A percentile compares a stretch with the other conserved stretches of the same genome.
Evolutionary conservation across 2,329 filamentous ascomycete species (phyloP).

Genomic region (Triangularia setosa): DNA sequence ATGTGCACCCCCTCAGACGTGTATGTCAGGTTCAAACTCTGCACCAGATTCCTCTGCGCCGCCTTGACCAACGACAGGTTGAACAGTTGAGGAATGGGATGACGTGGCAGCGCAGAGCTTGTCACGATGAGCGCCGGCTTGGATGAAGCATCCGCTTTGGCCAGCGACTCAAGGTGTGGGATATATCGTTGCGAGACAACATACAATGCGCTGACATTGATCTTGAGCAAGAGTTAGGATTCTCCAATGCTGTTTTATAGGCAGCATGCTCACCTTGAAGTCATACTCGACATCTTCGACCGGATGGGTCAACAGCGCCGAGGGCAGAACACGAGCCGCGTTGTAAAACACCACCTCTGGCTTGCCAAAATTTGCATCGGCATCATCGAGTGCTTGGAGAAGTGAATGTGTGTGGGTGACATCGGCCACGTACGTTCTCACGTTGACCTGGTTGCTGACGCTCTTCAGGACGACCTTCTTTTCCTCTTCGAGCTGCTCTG

Average conservation of each 20-base stretch:
- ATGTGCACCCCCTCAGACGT: constrained; percentile 40
- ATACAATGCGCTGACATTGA: constrained; percentile 46
- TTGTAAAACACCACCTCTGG: constrained; percentile 51
- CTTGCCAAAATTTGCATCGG: constrained; percentile 39
- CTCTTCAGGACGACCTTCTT: constrained; percentile 39
- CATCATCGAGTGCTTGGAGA: constrained; percentile 36
- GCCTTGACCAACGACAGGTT: constrained; percentile 49
- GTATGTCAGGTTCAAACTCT: constrained; percentile 41
- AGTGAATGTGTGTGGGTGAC: constrained; percentile 39
- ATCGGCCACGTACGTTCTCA: constrained; percentile 44
- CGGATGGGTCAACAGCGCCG: constrained; percentile 38
- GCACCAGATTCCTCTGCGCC: constrained; percentile 47
- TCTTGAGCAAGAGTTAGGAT: constrained; percentile 28
- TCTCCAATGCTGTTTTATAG: background rate
- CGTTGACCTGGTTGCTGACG: constrained; percentile 27
- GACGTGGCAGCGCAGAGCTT: constrained; percentile 43
- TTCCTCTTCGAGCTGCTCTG: constrained; percentile 37
- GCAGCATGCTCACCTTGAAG: constrained; percentile 38
- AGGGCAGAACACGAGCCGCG: constrained; percentile 44
- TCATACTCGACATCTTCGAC: constrained; percentile 46
- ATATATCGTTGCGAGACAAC: constrained; percentile 44
- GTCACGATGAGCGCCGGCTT: constrained; percentile 48
- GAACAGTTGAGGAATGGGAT: constrained; percentile 45
- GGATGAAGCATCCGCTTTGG: constrained; percentile 27
- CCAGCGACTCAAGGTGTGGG: constrained; percentile 37